Percentiles rank a stretch among this genome's conserved stretches.
These are phyloP conservation scores for Ascocoryne sarcoides DNA, from an alignment of 2,329 filamentous ascomycete species.

Conservation along the genomic window DNA sequence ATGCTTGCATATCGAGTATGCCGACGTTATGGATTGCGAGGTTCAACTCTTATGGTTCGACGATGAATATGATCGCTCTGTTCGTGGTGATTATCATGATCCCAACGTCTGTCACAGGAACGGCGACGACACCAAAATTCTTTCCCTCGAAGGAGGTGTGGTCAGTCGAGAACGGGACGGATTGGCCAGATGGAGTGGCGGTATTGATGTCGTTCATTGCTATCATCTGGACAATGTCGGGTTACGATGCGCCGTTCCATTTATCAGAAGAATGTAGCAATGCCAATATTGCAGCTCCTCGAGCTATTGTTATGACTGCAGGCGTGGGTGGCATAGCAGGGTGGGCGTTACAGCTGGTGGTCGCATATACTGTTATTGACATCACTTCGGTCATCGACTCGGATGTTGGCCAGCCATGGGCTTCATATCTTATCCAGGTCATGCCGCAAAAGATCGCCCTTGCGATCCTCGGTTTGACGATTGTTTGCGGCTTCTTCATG, in stretches of 20 bases:
- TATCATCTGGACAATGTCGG: slow-evolving; percentile 61
- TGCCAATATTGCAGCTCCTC: slow-evolving; percentile 58
- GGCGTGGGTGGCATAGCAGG: slow-evolving; percentile 57
- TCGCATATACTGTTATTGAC: slow-evolving; percentile 58
- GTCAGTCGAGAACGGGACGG: slow-evolving; percentile 58
- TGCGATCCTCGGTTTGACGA: slow-evolving; percentile 51
- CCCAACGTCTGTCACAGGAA: slow-evolving; percentile 41
- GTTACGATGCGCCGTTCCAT: slow-evolving; percentile 63
- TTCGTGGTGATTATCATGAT: slow-evolving; percentile 61
- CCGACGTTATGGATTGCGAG: slow-evolving; percentile 62
- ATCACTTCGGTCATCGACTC: slow-evolving; percentile 48
- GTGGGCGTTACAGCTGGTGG: slow-evolving; percentile 65
- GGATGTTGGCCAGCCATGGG: slow-evolving; percentile 59
- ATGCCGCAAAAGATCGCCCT: slow-evolving; percentile 49
- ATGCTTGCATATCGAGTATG: slow-evolving; percentile 58
- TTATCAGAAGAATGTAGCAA: slow-evolving; percentile 70
- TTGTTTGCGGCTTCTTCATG: slow-evolving; percentile 60
- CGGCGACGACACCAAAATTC: slow-evolving; percentile 47
- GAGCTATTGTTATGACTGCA: slow-evolving; percentile 64
- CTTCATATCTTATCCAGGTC: slow-evolving; percentile 57
- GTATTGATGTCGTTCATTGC: slow-evolving; percentile 64
- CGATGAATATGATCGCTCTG: slow-evolving; percentile 61
- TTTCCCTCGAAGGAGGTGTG: slow-evolving; percentile 51
- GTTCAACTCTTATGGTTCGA: slow-evolving; percentile 62
- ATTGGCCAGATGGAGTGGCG: slow-evolving; percentile 58